These are phyloP conservation scores for Rhamnella rubrinervis DNA, from an alignment of 331 rosid species.

Conservation along the genomic window DNA sequence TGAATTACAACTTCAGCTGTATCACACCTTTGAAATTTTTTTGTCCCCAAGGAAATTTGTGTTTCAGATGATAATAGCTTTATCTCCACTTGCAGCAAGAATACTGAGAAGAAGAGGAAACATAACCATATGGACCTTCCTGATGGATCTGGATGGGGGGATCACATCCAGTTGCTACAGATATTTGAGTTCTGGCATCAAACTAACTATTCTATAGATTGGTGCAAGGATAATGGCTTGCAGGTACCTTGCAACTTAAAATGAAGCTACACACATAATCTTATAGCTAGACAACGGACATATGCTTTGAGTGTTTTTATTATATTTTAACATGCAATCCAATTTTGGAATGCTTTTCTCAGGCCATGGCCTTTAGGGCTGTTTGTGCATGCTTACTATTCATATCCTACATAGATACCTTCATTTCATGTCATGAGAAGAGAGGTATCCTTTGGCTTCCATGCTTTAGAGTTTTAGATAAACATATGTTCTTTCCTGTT, in stretches of 20 bases:
- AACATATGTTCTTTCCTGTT: constrained; percentile 5
- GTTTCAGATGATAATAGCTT: constrained; percentile 1
- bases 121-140: constrained; percentile 58
- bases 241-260: constrained; percentile 48
- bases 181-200: constrained; percentile 79
- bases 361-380: constrained; percentile 1
- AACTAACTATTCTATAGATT: constrained; percentile 59
- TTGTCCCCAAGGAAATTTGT: background rate
- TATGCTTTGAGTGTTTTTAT: too few species aligned
- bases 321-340: too few species aligned
- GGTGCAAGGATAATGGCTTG: constrained; percentile 87
- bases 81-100: constrained; percentile 49
- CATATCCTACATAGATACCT: constrained; percentile 1
- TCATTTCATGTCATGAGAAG: constrained; percentile 11
- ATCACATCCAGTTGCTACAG: constrained; percentile 88
- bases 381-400: constrained; percentile 16
- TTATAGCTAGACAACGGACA: too few species aligned
- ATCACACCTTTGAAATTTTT: background rate
- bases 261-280: constrained; percentile 8
- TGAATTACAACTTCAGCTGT: background rate
- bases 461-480: background rate
- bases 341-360: too few species aligned
- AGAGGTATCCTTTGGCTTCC: background rate
- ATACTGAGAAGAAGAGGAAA: constrained; percentile 80
- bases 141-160: constrained; percentile 96